Conservation (phyloP, 129 eudicot genomes). For the Flaveria brownii region DNA sequence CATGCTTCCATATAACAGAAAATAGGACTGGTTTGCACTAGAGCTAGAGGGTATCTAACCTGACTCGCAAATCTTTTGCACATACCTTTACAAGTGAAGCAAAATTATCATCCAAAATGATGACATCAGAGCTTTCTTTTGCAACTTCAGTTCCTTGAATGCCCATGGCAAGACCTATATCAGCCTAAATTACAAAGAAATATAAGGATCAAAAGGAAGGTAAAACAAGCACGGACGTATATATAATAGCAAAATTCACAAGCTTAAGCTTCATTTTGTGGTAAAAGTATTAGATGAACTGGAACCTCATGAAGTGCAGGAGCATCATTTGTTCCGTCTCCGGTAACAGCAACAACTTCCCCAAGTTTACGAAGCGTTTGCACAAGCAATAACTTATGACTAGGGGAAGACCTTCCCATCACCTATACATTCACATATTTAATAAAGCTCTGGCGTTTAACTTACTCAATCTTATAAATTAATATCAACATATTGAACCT, state of each 20-base stretch:
- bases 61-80: slow-evolving; percentile 8
- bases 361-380: slow-evolving; percentile 82
- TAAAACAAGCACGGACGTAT: neutral
- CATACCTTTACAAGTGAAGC: slow-evolving; percentile 96
- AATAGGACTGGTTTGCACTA: slow-evolving; percentile 1
- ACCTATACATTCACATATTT: slow-evolving; percentile 45
- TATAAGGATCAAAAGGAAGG: slow-evolving; percentile 4
- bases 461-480: neutral
- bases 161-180: slow-evolving; percentile 97
- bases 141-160: slow-evolving; percentile 99
- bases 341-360: slow-evolving; percentile 95
- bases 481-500: slow-evolving; percentile 24
- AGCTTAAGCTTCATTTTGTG: slow-evolving; percentile 5
- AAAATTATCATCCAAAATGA: slow-evolving; percentile 89
- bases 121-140: slow-evolving; percentile 95
- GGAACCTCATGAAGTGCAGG: slow-evolving; percentile 98
- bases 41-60: slow-evolving; percentile 8
- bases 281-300: slow-evolving; percentile 7
- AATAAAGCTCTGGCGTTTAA: neutral
- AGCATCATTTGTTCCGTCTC: slow-evolving; percentile 98
- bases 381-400: slow-evolving; percentile 89
- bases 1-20: neutral
- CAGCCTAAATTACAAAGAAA: slow-evolving; percentile 54
- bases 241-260: neutral
- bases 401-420: slow-evolving; percentile 99